Evolutionary conservation across 768 basidiomycete species (phyloP).

Genomic region (Cantharellus anzutake): DNA sequence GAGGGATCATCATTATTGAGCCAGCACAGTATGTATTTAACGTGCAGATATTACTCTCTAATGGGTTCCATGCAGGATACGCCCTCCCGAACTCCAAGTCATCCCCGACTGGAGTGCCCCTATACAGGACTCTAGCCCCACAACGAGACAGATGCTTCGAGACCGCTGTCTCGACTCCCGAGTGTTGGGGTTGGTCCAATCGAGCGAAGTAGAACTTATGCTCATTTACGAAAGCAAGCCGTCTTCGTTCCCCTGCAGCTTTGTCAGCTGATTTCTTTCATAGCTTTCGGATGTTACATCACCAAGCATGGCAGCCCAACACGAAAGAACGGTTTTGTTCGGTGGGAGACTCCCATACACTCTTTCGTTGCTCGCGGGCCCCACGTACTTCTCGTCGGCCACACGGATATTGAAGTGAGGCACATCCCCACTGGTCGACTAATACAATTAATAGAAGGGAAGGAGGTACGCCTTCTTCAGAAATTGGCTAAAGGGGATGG

Average conservation of each 20-base stretch:
- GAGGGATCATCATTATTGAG: slow-evolving; percentile 45
- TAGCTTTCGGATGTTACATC: slow-evolving; percentile 63
- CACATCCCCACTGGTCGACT: slow-evolving; percentile 42
- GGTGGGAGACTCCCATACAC: slow-evolving; percentile 56
- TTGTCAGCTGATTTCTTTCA: neutral
- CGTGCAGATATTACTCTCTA: neutral
- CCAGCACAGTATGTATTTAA: slow-evolving; percentile 38
- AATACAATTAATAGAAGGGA: slow-evolving; percentile 65
- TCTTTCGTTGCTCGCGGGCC: slow-evolving; percentile 41
- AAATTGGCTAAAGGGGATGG: slow-evolving; percentile 23
- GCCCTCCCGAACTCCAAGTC: slow-evolving; percentile 11
- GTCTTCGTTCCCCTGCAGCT: neutral
- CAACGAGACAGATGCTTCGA: slow-evolving; percentile 32
- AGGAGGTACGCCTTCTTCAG: slow-evolving; percentile 47
- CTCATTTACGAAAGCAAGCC: slow-evolving; percentile 56
- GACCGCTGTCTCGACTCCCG: slow-evolving; percentile 34
- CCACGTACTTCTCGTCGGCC: slow-evolving; percentile 53
- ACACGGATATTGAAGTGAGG: slow-evolving; percentile 59
- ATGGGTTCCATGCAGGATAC: neutral
- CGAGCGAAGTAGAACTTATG: slow-evolving; percentile 35
- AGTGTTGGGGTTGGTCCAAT: slow-evolving; percentile 47
- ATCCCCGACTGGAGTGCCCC: slow-evolving; percentile 40
- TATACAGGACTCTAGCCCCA: slow-evolving; percentile 16
- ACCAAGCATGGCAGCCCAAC: slow-evolving; percentile 46
- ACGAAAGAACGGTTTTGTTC: slow-evolving; percentile 42